These are phyloP conservation scores for Mucor indicus DNA, from an alignment of 371 early-diverging fungal genomes.

Conservation along the genomic window DNA sequence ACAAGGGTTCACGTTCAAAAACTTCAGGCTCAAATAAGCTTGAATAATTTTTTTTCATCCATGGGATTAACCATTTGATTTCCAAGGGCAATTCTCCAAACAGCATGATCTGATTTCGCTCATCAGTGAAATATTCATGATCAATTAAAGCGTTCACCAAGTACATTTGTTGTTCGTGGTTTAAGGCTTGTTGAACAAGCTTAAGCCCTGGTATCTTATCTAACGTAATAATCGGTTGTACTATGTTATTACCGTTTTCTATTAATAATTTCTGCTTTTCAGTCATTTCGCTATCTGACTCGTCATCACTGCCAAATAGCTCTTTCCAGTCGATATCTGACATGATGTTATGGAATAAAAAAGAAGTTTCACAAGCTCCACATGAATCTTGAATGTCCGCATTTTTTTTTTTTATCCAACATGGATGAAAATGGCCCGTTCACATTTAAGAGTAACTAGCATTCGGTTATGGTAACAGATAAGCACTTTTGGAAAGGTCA, in stretches of 20 bases:
- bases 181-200: constrained; percentile 22
- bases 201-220: constrained; percentile 27
- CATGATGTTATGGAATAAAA: too few species aligned
- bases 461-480: too few species aligned
- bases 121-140: constrained; percentile 15
- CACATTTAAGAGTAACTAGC: too few species aligned
- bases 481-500: too few species aligned
- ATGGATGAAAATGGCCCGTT: too few species aligned
- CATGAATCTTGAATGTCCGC: too few species aligned
- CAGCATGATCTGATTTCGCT: constrained; percentile 40
- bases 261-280: background rate
- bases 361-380: too few species aligned
- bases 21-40: constrained; percentile 19
- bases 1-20: constrained; percentile 27
- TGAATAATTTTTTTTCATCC: constrained; percentile 12
- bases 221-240: background rate
- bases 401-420: too few species aligned
- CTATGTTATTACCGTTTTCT: background rate
- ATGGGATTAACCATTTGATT: constrained; percentile 15
- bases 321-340: constrained; percentile 29
- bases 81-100: constrained; percentile 36
- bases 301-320: constrained; percentile 40
- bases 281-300: constrained; percentile 5
- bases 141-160: constrained; percentile 27
- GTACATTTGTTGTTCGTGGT: constrained; percentile 35